Base-by-base conservation (phyloP, 169 alveolate species). In the Eimeria falciformis region DNA sequence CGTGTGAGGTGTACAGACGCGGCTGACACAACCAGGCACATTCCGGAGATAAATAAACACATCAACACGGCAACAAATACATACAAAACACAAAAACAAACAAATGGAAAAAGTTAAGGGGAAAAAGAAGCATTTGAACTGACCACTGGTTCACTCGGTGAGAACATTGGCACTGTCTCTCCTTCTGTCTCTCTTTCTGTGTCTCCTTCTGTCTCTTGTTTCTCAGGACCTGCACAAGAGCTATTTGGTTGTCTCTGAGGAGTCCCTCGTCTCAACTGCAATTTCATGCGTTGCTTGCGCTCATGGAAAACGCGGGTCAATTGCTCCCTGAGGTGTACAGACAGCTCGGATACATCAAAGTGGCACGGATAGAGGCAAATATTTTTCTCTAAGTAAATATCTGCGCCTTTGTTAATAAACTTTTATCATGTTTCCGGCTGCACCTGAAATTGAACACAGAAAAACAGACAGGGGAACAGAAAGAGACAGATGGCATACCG, bases 1-100 rank as follows among this genome's bases (percentile, higher is more conserved):
- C 97, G 75, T 96, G 97, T 4, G 96, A 94, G 18, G 94, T 89
- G 78, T 55, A 95, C 18, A 95, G 45, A 11, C 90, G 71, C 23
- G 37, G 83, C 75, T 56, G 73, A 12, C 18, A 29, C 43, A 62
- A 23, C 33, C 7, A 29, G 5, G 18, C 46, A 21, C 66, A 78
- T 0, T 5, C 45, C 37, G 25, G 37, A 33, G 50, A 46, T 11
- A 25, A 66, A 46, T 11, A 25, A 37, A 11, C 46, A 6, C 45
- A 46, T 6, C 29, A 25, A 6, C 27, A 18, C 81, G 25, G 23
- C 14, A 5, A 43, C n/a, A 43, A 37, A 75, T 1, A 18, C 0
- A 12, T 11, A 5, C 0, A 37, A 40, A 33, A 14, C 58, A 23
- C 47, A 27, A 7, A 0, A 14, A 23, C 3, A 29, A 4, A 75